Evolutionary conservation across 2,329 filamentous ascomycete genomes (phyloP), one percentile per base, ranked within the genome.

Genomic region (Dothideomycetes sp.): DNA sequence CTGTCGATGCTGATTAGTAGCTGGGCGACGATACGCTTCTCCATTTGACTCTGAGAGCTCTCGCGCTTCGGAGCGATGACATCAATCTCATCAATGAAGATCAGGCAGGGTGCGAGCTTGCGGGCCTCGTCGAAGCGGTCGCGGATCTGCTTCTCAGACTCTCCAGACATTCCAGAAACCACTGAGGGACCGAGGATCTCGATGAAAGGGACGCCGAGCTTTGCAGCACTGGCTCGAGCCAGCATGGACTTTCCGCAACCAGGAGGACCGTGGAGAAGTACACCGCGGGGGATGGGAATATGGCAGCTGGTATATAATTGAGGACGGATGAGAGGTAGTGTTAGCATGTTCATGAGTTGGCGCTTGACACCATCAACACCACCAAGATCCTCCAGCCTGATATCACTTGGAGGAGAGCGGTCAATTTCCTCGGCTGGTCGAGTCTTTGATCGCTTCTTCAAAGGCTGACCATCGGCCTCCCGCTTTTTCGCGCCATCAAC

Each of bases 61-160:
- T 94, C 85, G 41, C 83, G 72, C 58, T 93, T 94, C 0, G 84
- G 84, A 36, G 87, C 84, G 51, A 96, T 91, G 3, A 82, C 81
- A 59, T 98, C 88, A 38, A 96, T 84, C 50, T 94, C 82, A 49
- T 94, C 87, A 42, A 96, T 83, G 53, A 95, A 93, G 4, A 98
- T 72, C 4, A 98, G 69, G 52, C 86, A 94, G 0, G 91, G 91
- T 0, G 89, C 88, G 29, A 88, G 72, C 40, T 77, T 74, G 56
- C 84, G 85, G 0, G 91, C 91, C 53, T 91, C 84, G 10, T 96
- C 88, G 45, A 93, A 93, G 35, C 86, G 72, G 48, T 89, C 84
- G 27, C 85, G 71, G 19, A 94, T 75, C 44, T 86, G 85, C 64
- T 88, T 88, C 59, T 94, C 85, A 0, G 84, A 89, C 55, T 91